Conservation (phyloP, 768 basidiomycete genomes). For the Xanthoconium stramineum region DNA sequence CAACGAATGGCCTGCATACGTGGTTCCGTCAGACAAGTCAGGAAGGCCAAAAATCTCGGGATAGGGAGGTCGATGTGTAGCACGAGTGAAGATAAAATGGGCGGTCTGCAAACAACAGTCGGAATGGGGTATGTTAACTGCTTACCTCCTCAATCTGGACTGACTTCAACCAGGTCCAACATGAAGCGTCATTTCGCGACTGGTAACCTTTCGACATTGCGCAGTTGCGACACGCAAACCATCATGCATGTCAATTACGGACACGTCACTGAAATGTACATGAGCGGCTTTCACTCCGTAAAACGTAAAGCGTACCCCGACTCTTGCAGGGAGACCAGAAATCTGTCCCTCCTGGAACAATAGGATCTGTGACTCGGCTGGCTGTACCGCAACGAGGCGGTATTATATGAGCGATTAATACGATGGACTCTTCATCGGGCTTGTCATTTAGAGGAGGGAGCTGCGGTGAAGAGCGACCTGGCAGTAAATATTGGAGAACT, state of each 20-base stretch:
- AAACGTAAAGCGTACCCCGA: constrained; percentile 50
- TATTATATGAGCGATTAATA: constrained; percentile 38
- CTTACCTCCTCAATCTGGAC: constrained; percentile 22
- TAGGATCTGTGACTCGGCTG: constrained; percentile 44
- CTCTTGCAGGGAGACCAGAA: constrained; percentile 56
- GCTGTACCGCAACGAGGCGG: constrained; percentile 42
- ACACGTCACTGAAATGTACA: constrained; percentile 43
- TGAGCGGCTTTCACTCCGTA: constrained; percentile 3
- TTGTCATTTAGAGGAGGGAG: constrained; percentile 13
- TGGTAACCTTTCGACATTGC: constrained; percentile 8
- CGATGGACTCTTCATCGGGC: constrained; percentile 15
- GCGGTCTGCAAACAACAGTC: constrained; percentile 12
- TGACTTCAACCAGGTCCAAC: constrained; percentile 22
- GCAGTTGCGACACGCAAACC: constrained; percentile 34
- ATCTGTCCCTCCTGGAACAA: constrained; percentile 39
- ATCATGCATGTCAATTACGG: constrained; percentile 53
- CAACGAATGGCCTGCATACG: constrained; percentile 16
- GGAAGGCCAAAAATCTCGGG: constrained; percentile 22
- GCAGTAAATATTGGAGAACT: constrained; percentile 43
- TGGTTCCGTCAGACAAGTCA: constrained; percentile 12
- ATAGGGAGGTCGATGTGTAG: constrained; percentile 28
- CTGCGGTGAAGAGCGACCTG: constrained; percentile 31
- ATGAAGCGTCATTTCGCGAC: constrained; percentile 7
- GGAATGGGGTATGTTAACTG: background rate
- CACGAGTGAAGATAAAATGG: constrained; percentile 44